Conservation (phyloP, 129 eudicot genomes). For the Smallanthus sonchifolius region DNA sequence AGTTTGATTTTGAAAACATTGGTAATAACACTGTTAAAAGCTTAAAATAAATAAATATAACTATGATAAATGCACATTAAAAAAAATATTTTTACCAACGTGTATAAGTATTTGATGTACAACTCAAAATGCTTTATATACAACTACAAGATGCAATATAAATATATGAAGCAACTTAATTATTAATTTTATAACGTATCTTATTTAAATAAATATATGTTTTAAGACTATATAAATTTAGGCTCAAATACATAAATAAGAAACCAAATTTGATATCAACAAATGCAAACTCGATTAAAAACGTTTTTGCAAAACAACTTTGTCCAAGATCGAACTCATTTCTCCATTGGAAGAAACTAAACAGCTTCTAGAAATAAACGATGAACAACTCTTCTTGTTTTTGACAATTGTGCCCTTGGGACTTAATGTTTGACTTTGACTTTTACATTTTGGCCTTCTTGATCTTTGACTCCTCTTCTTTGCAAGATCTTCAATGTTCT, state of each 20-base stretch:
- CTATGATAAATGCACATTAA: neutral
- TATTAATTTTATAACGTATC: neutral
- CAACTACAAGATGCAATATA: neutral
- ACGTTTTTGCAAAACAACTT: constrained; percentile 1
- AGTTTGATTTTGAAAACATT: neutral
- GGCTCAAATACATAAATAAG: neutral
- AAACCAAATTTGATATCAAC: neutral
- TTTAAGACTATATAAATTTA: neutral
- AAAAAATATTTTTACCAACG: neutral
- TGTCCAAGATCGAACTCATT: constrained; percentile 16
- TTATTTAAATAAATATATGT: neutral
- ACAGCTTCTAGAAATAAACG: constrained; percentile 26
- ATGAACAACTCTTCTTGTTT: constrained; percentile 39
- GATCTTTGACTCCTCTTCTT: constrained; percentile 43
- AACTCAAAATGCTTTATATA: neutral
- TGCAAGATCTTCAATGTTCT: constrained; percentile 59
- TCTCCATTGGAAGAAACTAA: constrained; percentile 30
- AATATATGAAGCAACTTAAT: neutral
- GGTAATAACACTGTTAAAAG: too few relatives aligned
- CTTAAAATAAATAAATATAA: neutral
- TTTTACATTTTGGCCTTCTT: constrained; percentile 46
- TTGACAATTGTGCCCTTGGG: constrained; percentile 62
- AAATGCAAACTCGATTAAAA: neutral
- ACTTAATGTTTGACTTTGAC: constrained; percentile 31
- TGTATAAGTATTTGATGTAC: neutral